A percentile compares a stretch with the other conserved stretches of the same genome.
Evolutionary conservation across 2,329 filamentous ascomycete species (phyloP).

Genomic region (Aspergillus sp.): DNA sequence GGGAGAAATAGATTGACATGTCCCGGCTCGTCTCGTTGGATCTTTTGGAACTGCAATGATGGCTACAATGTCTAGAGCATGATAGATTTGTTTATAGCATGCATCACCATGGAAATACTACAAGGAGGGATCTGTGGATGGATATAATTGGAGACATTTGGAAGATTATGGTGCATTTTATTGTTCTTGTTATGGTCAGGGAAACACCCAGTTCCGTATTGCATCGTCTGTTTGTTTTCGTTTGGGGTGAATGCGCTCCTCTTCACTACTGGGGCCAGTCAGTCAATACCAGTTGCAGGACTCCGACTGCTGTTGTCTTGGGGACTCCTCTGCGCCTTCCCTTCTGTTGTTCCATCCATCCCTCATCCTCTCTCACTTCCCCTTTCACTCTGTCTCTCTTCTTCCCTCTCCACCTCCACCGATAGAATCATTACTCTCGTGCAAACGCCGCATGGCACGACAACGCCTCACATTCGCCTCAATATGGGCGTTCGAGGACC

Average conservation of each 20-base stretch:
- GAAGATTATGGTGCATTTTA: background rate
- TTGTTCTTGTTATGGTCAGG: too few species aligned
- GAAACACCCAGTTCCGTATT: background rate
- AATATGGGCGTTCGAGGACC: slow-evolving; percentile 31
- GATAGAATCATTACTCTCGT: slow-evolving; percentile 8
- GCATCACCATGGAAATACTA: background rate
- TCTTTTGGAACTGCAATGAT: slow-evolving; percentile 11
- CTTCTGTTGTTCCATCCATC: background rate
- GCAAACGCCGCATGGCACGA: background rate
- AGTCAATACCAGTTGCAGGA: slow-evolving; percentile 7
- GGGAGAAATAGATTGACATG: slow-evolving; percentile 16
- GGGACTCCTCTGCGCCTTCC: background rate
- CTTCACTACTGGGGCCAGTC: background rate
- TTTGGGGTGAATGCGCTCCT: too few species aligned
- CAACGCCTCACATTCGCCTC: slow-evolving; percentile 27
- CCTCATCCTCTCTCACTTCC: background rate
- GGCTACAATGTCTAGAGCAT: slow-evolving; percentile 10
- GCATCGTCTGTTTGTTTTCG: too few species aligned
- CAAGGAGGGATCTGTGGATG: background rate
- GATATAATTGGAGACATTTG: background rate
- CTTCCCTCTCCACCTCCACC: background rate
- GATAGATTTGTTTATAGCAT: slow-evolving; percentile 12
- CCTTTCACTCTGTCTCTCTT: background rate
- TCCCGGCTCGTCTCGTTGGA: slow-evolving; percentile 5
- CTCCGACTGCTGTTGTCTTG: slow-evolving; percentile 1